Percentiles rank a stretch among this genome's conserved stretches.
Conservation (phyloP, 73 alveolate genomes). For the Breviolum minutum region DNA sequence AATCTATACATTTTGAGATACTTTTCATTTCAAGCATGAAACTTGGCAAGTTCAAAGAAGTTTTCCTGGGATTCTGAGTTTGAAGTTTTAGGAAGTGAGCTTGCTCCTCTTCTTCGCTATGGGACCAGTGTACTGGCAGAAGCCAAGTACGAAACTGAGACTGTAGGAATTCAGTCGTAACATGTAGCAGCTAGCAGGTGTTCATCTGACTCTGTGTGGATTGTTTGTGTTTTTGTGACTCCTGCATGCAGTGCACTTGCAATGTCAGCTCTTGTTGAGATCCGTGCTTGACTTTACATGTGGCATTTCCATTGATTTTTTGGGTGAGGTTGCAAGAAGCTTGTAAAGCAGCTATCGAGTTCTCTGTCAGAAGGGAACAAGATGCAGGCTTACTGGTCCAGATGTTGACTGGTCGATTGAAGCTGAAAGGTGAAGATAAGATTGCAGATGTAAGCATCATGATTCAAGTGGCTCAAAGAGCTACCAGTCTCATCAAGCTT, state of each 20-base stretch:
- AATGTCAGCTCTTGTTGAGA: background rate
- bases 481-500: constrained; percentile 45
- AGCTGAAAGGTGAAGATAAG: constrained; percentile 67
- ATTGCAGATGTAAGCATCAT: constrained; percentile 49
- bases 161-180: no score
- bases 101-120: constrained; percentile 68
- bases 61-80: background rate
- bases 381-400: constrained; percentile 70
- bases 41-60: background rate
- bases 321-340: constrained; percentile 81
- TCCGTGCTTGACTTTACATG: background rate
- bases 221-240: background rate
- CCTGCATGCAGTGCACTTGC: background rate
- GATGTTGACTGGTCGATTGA: constrained; percentile 47
- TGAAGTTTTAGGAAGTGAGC: constrained; percentile 30
- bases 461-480: constrained; percentile 86
- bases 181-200: background rate
- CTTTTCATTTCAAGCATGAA: no score
- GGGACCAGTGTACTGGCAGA: constrained; percentile 87
- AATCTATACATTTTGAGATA: no score
- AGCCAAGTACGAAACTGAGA: constrained; percentile 16
- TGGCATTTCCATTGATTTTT: background rate
- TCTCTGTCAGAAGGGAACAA: constrained; percentile 46
- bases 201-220: background rate
- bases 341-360: constrained; percentile 68